Evolutionary conservation across 306 rosid species (phyloP), one percentile per base, ranked within the genome.

Genomic region (Vigna unguiculata): DNA sequence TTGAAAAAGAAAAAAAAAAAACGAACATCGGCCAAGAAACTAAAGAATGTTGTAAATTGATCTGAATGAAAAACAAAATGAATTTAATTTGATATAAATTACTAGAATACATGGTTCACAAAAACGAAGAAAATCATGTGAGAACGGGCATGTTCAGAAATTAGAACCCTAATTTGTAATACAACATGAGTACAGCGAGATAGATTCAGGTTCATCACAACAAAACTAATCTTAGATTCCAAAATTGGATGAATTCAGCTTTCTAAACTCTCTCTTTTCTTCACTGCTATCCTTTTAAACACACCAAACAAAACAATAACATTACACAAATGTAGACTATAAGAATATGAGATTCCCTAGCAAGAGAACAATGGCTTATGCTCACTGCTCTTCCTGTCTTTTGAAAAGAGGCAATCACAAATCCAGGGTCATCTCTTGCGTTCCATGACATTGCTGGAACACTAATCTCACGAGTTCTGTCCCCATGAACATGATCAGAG

Each of bases 381-480:
- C 81, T 83, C 72, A 83, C 87, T 63, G 79, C 81, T 73, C 78
- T 84, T 69, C 81, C 85, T 70, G 82, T 78, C 82, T 78, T 75
- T 71, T 77, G 86, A 78, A 90, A 90, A 58, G 81, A 80, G 66
- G 92, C 92, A 82, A 86, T 52, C 43, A 90, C 86, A 86, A 90
- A 90, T 53, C 90, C 92, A 78, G 92, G 96, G 79, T 88, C 90
- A 69, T 83, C 91, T 81, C 87, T 85, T 34, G 91, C 86, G 74
- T 81, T 83, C 92, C 96, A 90, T 36, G 92, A 78, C 96, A 88
- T 86, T 83, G 96, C 81, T 0, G 92, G 96, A 49, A 90, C 86
- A 24, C 86, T 80, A 16, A 90, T 89, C 84, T 88, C 96, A 0
- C 87, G 86, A 47, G 90, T 88, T 28, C 64, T 84, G 81, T 83